Conservation (phyloP, 108 stramenopile species). For the Fragilaria crotonensis region DNA sequence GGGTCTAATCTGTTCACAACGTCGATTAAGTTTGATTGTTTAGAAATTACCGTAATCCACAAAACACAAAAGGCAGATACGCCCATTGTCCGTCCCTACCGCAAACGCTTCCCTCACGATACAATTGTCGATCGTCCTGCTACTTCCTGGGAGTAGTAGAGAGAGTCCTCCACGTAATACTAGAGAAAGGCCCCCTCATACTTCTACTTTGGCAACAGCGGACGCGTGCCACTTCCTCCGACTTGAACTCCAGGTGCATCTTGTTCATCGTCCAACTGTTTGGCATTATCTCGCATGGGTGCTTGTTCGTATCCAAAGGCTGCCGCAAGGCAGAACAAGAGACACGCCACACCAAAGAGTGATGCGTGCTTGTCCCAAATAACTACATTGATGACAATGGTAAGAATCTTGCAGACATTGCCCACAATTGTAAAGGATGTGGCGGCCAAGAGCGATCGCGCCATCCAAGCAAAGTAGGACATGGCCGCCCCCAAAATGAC, state of each 20-base stretch:
- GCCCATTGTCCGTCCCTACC: too few species aligned
- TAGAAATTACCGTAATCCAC: too few species aligned
- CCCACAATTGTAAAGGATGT: constrained; percentile 62
- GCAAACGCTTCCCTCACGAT: too few species aligned
- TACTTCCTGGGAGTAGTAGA: too few species aligned
- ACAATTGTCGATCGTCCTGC: too few species aligned
- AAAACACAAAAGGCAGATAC: too few species aligned
- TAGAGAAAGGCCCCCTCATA: too few species aligned
- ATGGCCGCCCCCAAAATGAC: constrained; percentile 47
- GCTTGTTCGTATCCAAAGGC: constrained; percentile 81
- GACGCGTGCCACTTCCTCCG: too few species aligned
- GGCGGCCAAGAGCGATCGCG: constrained; percentile 43
- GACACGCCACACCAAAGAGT: constrained; percentile 59
- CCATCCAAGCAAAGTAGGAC: constrained; percentile 61
- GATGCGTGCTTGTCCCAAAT: constrained; percentile 91
- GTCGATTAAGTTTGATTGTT: too few species aligned
- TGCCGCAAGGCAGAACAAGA: constrained; percentile 80
- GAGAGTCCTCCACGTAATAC: too few species aligned
- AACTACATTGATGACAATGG: constrained; percentile 71
- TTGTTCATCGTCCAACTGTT: constrained; percentile 7
- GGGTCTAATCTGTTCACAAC: too few species aligned
- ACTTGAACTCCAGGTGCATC: constrained; percentile 22
- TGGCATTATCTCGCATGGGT: constrained; percentile 47
- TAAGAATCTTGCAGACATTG: constrained; percentile 76
- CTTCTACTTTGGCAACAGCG: too few species aligned